These are phyloP conservation scores for Metarhizium rileyi DNA, from an alignment of 2,329 filamentous ascomycete genomes.

Conservation along the genomic window DNA sequence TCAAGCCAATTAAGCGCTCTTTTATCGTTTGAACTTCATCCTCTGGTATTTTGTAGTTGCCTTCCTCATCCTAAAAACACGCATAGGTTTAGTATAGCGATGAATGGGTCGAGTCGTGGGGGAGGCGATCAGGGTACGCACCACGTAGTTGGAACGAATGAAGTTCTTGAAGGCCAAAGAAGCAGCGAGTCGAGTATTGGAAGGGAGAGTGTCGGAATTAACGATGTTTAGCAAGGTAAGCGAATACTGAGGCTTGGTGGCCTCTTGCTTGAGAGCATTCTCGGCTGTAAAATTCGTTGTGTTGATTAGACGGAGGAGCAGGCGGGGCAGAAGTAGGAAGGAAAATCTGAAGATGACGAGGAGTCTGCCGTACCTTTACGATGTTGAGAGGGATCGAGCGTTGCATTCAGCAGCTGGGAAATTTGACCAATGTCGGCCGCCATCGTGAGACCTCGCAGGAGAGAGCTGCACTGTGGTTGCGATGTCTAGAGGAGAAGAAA, in stretches of 20 bases:
- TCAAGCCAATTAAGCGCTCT: constrained; percentile 86
- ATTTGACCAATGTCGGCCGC: constrained; percentile 49
- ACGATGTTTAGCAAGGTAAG: constrained; percentile 84
- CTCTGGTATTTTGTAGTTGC: constrained; percentile 76
- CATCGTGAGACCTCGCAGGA: constrained; percentile 32
- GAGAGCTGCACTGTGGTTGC: constrained; percentile 13
- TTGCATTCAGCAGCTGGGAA: constrained; percentile 80
- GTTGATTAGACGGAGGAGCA: constrained; percentile 26
- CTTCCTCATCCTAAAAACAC: constrained; percentile 67
- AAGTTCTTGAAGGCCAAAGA: constrained; percentile 98
- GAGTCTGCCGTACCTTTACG: constrained; percentile 62
- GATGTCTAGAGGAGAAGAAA: constrained; percentile 8
- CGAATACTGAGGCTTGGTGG: constrained; percentile 79
- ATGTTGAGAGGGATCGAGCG: constrained; percentile 77
- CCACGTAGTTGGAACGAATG: constrained; percentile 85
- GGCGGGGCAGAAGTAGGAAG: constrained; percentile 11
- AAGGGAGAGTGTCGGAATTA: constrained; percentile 59
- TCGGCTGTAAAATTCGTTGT: constrained; percentile 55
- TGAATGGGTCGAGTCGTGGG: constrained; percentile 4
- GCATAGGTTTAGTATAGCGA: constrained; percentile 11
- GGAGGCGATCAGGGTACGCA: constrained; percentile 28
- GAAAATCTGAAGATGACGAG: background rate
- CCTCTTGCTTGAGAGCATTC: constrained; percentile 64
- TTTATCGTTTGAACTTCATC: constrained; percentile 89
- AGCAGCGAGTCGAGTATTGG: constrained; percentile 74